Percentiles rank a stretch among this genome's conserved stretches.
Evolutionary conservation across 2,329 filamentous ascomycete genomes (phyloP).

Genomic region (Emericellopsis cladophorae): DNA sequence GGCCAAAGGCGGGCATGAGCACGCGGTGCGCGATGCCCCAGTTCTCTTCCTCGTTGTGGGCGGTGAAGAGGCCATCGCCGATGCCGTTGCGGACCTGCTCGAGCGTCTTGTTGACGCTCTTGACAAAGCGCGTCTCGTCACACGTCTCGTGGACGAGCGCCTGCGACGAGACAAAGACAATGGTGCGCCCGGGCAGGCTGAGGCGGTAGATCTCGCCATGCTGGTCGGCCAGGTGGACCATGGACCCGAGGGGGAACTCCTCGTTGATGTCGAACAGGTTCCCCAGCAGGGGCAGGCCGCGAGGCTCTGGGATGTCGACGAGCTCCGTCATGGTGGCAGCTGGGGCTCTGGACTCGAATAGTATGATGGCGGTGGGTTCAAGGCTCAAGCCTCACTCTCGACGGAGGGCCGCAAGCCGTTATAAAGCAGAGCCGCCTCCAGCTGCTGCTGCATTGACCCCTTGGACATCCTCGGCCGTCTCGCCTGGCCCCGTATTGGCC

Average conservation of each 20-base stretch:
- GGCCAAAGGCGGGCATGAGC: slow-evolving; percentile 58
- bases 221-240: slow-evolving; percentile 42
- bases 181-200: slow-evolving; percentile 20
- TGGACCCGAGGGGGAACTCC: slow-evolving; percentile 37
- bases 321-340: slow-evolving; percentile 7
- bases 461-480: no score
- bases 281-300: slow-evolving; percentile 49
- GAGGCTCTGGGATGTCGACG: slow-evolving; percentile 44
- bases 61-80: slow-evolving; percentile 54
- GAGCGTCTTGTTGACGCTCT: slow-evolving; percentile 37
- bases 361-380: neutral
- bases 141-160: slow-evolving; percentile 50
- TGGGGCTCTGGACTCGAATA: neutral
- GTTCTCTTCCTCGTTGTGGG: slow-evolving; percentile 18
- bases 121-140: slow-evolving; percentile 54
- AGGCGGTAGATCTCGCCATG: slow-evolving; percentile 28
- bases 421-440: neutral
- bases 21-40: slow-evolving; percentile 57
- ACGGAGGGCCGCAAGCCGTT: no score
- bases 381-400: no score
- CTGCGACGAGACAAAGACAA: slow-evolving; percentile 38
- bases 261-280: slow-evolving; percentile 48
- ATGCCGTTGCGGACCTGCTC: slow-evolving; percentile 45
- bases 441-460: neutral
- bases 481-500: no score